Evolutionary conservation across 2,329 filamentous ascomycete species (phyloP), one percentile per base, ranked within the genome.

Genomic region (Mycosphaerella arachidis): DNA sequence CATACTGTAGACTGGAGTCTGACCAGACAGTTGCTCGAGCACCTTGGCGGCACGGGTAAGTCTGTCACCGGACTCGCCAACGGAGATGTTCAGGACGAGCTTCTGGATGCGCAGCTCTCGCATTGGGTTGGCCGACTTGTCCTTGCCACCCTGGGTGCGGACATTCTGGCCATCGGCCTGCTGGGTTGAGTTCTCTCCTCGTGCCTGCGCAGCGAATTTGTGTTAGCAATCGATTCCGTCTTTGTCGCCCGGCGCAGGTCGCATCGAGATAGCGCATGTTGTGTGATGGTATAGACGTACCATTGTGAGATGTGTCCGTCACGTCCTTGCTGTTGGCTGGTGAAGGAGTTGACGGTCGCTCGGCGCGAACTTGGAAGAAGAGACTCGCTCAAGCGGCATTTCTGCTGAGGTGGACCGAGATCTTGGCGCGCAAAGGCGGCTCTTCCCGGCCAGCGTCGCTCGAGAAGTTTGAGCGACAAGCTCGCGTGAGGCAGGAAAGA

Each of bases 51-150:
- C 94, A 89, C 94, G 91, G 75, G 94, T 99, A 79, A 99, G 89
- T 88, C 94, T 96, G 85, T 99, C 94, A 91, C 94, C 94, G 89
- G 93, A 97, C 86, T 99, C 94, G 84, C 94, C 94, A 76, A 99
- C 94, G 74, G 91, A 97, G 83, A 97, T 97, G 89, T 97, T 97
- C 79, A 97, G 90, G 81, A 96, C 92, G 81, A 97, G 91, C 86
- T 97, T 97, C 85, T 96, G 91, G 84, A 97, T 94, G 85, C 92
- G 91, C 79, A 97, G 91, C 85, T 99, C 93, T 85, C 92, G 91
- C 94, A 99, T 99, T 84, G 94, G 93, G 88, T 99, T 99, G 80
- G 85, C 84, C 79, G 85, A 80, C 87, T 97, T 97, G 75, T 86
- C 83, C 75, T 81, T 83, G 40, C 48, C 58, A 57, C 63, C 60